These are phyloP conservation scores for Prunus persica DNA, from an alignment of 306 rosid genomes.

Conservation along the genomic window DNA sequence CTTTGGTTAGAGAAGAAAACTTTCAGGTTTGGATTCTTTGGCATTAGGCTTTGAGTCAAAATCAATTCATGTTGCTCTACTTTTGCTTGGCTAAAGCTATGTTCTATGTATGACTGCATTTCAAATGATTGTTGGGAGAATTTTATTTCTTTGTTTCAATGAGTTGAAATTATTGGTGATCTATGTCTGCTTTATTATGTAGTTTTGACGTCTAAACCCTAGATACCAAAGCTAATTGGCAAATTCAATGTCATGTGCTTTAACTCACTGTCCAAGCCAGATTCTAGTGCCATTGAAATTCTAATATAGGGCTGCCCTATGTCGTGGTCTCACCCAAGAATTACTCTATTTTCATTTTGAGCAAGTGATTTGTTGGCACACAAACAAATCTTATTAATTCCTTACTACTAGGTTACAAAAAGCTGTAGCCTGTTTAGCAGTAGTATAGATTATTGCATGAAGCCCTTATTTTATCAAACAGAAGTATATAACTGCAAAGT, in stretches of 20 bases:
- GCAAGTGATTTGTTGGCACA: not conserved
- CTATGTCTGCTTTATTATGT: constrained; percentile 2
- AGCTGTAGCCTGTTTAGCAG: not conserved
- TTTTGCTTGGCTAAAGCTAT: too few species aligned
- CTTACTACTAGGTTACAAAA: not conserved
- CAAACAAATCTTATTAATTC: not conserved
- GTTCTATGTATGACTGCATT: too few species aligned
- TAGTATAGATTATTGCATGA: not conserved
- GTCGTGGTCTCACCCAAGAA: too few species aligned
- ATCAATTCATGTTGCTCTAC: not conserved
- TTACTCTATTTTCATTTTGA: not conserved
- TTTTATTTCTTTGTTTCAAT: not conserved
- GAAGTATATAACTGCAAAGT: not conserved
- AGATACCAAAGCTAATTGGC: too few species aligned
- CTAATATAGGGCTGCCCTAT: too few species aligned
- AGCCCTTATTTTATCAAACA: not conserved
- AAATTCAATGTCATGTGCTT: too few species aligned
- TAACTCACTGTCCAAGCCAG: too few species aligned
- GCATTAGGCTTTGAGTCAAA: not conserved
- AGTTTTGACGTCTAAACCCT: not conserved
- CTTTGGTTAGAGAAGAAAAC: not conserved
- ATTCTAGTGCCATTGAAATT: too few species aligned
- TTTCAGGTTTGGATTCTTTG: constrained; percentile 37
- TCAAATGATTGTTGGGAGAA: not conserved
- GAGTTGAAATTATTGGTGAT: not conserved